Conservation (phyloP, 2,329 filamentous ascomycete species). For the Ploettnerulaceae sp. region DNA sequence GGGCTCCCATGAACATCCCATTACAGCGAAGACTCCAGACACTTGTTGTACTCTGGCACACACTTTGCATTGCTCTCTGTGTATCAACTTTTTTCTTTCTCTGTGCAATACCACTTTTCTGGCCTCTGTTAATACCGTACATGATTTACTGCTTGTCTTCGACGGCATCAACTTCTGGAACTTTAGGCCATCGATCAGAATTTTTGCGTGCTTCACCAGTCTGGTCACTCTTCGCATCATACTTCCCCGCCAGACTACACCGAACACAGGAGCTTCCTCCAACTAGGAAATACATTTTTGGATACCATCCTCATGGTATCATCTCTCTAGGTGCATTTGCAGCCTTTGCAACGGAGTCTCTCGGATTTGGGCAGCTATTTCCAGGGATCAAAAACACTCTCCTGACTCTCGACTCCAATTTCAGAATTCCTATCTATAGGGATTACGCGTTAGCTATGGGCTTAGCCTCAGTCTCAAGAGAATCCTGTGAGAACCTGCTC, state of each 20-base stretch:
- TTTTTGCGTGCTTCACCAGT: slow-evolving; percentile 67
- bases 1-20: slow-evolving; percentile 74
- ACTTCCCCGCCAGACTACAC: slow-evolving; percentile 86
- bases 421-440: slow-evolving; percentile 86
- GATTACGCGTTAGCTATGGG: slow-evolving; percentile 92
- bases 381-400: slow-evolving; percentile 93
- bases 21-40: slow-evolving; percentile 70
- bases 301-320: slow-evolving; percentile 96
- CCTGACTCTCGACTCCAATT: slow-evolving; percentile 92
- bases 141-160: slow-evolving; percentile 80
- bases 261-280: slow-evolving; percentile 75
- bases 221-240: slow-evolving; percentile 87
- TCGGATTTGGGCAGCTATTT: slow-evolving; percentile 82
- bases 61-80: slow-evolving; percentile 62
- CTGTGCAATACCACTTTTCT: slow-evolving; percentile 85
- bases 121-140: slow-evolving; percentile 75
- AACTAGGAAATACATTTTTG: slow-evolving; percentile 90
- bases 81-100: slow-evolving; percentile 84
- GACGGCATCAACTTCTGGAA: slow-evolving; percentile 69
- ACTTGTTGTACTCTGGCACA: slow-evolving; percentile 70
- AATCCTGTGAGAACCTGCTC: slow-evolving; percentile 85
- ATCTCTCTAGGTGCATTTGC: slow-evolving; percentile 95
- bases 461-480: slow-evolving; percentile 80
- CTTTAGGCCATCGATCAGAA: slow-evolving; percentile 67
- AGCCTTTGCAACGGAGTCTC: slow-evolving; percentile 83